Base-by-base conservation (phyloP, 2,329 filamentous ascomycete genomes). In the Dryadomyces quercus-mongolicae region DNA sequence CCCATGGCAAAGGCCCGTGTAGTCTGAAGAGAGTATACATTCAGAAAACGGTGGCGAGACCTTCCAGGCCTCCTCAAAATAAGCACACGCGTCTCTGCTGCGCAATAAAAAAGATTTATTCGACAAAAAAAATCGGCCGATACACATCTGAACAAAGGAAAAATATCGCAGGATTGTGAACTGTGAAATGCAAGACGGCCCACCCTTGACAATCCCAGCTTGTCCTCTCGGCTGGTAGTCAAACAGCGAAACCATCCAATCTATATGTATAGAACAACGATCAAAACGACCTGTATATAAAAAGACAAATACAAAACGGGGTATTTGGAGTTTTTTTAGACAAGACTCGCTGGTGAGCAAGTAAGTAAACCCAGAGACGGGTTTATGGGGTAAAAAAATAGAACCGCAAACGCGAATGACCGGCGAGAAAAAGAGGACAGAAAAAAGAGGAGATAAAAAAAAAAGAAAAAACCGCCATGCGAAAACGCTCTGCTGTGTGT, bases 211-310 rank as follows among this genome's bases (percentile, higher is more conserved):
- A 42, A 25, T 9, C 13, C n/a, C 21, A 18, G 36, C 44, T 21
- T 44, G 52, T 31, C 45, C 45, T 16, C 34, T 49, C 45, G 31
- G 52, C 22, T 40, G 52, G 45, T 20, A 16, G 25, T 48, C 46
- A 38, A 47, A 38, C 9, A 45, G 44, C 34, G 34, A 12, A 46
- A n/a, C 52, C 52, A 54, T 38, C 52, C 47, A 54, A 45, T 54
- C 47, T 49, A 54, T 54, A 31, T 44, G 25, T 48, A 15, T 38
- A 47, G 31, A n/a, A 21, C 16, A 50, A 18, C 10, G 36, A 40
- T 40, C 36, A 40, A 42, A 21, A 21, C 40, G 9, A 48, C 20
- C 34, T 38, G 18, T 40, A 50, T 20, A 50, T 21, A 15, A 45
- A 20, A 18, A 31, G 25, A 45, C 9, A 36, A 44, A 34, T 22